A percentile compares a stretch with the other conserved stretches of the same genome.
Evolutionary conservation across 2,329 filamentous ascomycete species (phyloP).

Genomic region (Epichloe sp.): DNA sequence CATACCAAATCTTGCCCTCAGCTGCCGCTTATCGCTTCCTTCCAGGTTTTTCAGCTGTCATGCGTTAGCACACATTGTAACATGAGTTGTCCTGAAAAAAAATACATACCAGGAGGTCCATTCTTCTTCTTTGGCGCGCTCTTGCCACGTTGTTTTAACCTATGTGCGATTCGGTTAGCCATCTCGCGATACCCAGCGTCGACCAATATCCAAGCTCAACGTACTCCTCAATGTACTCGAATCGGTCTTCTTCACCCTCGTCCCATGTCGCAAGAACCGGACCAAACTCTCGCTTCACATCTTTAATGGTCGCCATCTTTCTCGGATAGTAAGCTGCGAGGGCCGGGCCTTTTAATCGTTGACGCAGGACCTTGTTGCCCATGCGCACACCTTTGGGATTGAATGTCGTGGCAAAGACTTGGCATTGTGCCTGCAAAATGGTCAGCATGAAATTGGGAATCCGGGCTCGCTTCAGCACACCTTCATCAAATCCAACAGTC

Average conservation of each 20-base stretch:
- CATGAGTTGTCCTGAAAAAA: background rate
- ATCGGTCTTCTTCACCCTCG: constrained; percentile 64
- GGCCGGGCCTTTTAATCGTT: constrained; percentile 72
- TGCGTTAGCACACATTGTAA: background rate
- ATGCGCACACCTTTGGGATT: constrained; percentile 73
- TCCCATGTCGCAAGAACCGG: constrained; percentile 57
- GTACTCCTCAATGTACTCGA: constrained; percentile 59
- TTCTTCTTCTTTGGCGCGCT: constrained; percentile 81
- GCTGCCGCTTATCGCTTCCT: constrained; percentile 17
- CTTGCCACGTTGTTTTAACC: constrained; percentile 70
- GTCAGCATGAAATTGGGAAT: constrained; percentile 11
- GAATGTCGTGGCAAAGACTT: constrained; percentile 80
- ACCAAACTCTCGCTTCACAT: constrained; percentile 57
- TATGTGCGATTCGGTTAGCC: constrained; percentile 25
- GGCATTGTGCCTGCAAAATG: constrained; percentile 61
- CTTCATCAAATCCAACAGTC: constrained; percentile 65
- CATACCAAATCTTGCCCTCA: background rate
- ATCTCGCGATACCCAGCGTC: background rate
- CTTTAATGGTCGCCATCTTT: constrained; percentile 55
- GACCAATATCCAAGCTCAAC: constrained; percentile 11
- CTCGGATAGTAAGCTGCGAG: constrained; percentile 83
- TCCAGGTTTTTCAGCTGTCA: constrained; percentile 15
- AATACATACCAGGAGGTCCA: constrained; percentile 27
- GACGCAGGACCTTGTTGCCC: constrained; percentile 85
- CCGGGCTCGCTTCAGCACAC: constrained; percentile 27